Base-by-base conservation (phyloP, 2,329 filamentous ascomycete genomes). In the Thielaviopsis euricoi region DNA sequence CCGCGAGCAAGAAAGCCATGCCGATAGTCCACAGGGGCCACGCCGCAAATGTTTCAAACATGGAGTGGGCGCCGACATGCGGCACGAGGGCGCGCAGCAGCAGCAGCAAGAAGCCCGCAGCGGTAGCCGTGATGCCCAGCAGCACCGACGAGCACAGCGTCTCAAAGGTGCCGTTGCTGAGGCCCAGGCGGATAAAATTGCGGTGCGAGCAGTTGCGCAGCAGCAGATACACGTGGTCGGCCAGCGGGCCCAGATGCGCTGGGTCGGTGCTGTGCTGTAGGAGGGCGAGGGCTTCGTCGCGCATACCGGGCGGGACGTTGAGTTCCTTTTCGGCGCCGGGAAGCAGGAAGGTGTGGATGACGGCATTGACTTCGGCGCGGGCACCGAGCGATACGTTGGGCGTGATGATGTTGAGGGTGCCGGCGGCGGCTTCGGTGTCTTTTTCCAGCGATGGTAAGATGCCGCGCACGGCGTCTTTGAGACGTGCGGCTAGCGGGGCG, bases 141-240 rank as follows among this genome's bases (percentile, higher is more conserved):
- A 67, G 63, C 1, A 73, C 75, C 1, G 73, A 73, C 29, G 74
- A 69, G 65, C 74, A 76, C 12, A 76, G 62, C 1, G 74, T 76
- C 65, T 76, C 74, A 56, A 74, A 72, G 2, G 74, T 76, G 43
- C 74, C 74, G 63, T 76, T 78, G 63, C 71, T 76, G 37, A 79
- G 73, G 60, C 76, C 78, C 6, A 81, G 69, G 46, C 76, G 74
- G 52, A 79, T 68, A 62, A 81, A 75, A 64, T 74, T 72, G 57
- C 74, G 69, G 63, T 75, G 69, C 21, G 74, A 76, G 67, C 74
- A 76, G 64, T 72, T 74, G 59, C 69, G 70, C 19, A 76, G 68
- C 29, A 76, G 70, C 33, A 69, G 65, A 63, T 75, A 74, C 43
- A 73, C 70, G 64, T 76, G 73, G 59, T 75, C 73, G 29, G 72